Conservation (phyloP, 345 rosid species). For the Pugionium dolabratum region DNA sequence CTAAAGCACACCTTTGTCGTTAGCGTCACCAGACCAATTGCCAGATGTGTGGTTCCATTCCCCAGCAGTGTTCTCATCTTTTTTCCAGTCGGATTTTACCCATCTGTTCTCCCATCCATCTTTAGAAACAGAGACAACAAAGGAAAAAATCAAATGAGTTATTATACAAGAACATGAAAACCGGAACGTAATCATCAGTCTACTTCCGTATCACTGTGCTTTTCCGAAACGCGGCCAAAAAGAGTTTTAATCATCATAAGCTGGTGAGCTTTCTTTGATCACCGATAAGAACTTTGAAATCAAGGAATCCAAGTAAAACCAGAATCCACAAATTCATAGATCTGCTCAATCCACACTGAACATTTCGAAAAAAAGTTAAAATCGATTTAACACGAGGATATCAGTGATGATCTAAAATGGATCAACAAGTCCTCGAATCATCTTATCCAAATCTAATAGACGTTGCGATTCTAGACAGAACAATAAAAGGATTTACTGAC, state of each 20-base stretch:
- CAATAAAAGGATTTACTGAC: constrained; percentile 35
- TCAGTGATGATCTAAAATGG: constrained; percentile 11
- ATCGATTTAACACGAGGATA: not conserved
- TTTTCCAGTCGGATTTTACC: constrained; percentile 94
- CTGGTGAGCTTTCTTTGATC: not conserved
- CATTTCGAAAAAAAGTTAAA: not conserved
- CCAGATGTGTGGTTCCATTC: constrained; percentile 96
- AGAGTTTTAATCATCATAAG: too few species aligned
- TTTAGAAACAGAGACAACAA: constrained; percentile 26
- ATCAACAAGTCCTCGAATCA: constrained; percentile 5
- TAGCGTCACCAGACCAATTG: constrained; percentile 86
- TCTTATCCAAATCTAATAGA: not conserved
- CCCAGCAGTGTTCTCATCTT: constrained; percentile 80
- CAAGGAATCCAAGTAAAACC: not conserved
- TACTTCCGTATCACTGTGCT: not conserved
- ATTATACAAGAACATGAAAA: not conserved
- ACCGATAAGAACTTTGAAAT: not conserved
- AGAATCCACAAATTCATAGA: constrained; percentile 23
- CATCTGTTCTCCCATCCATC: constrained; percentile 98
- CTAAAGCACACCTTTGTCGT: constrained; percentile 70
- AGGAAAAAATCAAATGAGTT: not conserved
- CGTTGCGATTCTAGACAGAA: not conserved
- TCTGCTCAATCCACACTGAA: constrained; percentile 16
- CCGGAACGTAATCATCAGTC: not conserved
- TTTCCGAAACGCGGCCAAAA: not conserved